Percentiles rank a stretch among this genome's conserved stretches.
phyloP scores from a whole-genome alignment of 208 protist genomes.

The Naegleria gruberi region DNA sequence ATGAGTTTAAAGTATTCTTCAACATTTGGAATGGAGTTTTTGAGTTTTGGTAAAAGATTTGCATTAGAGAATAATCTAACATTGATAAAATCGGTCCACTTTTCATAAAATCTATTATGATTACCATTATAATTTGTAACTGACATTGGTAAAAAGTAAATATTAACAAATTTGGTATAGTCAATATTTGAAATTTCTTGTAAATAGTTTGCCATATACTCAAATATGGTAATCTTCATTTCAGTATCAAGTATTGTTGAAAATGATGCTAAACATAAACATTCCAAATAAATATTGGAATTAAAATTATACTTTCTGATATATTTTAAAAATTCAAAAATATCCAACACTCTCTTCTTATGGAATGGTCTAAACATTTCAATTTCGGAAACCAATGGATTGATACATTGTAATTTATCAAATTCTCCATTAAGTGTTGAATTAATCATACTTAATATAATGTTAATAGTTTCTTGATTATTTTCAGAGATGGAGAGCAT shows the following conservation, averaged over 20 bases:
- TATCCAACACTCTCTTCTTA: background rate
- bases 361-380: background rate
- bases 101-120: background rate
- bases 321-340: background rate
- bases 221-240: background rate
- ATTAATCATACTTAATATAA: background rate
- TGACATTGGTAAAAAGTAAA: background rate
- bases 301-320: background rate
- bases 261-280: background rate
- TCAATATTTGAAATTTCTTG: background rate
- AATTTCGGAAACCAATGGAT: background rate
- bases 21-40: background rate
- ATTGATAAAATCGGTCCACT: background rate
- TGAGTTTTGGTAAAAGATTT: background rate
- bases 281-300: background rate
- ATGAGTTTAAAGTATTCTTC: background rate
- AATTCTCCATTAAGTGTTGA: background rate
- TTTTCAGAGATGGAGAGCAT: too few species aligned
- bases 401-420: background rate
- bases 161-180: background rate
- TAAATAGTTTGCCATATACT: background rate
- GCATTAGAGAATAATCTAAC: background rate
- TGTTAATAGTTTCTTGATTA: too few species aligned
- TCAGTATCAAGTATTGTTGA: background rate
- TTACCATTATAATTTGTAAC: background rate